Evolutionary conservation across 2,329 filamentous ascomycete genomes (phyloP), one percentile per base, ranked within the genome.

Genomic region (Phialophora macrospora): DNA sequence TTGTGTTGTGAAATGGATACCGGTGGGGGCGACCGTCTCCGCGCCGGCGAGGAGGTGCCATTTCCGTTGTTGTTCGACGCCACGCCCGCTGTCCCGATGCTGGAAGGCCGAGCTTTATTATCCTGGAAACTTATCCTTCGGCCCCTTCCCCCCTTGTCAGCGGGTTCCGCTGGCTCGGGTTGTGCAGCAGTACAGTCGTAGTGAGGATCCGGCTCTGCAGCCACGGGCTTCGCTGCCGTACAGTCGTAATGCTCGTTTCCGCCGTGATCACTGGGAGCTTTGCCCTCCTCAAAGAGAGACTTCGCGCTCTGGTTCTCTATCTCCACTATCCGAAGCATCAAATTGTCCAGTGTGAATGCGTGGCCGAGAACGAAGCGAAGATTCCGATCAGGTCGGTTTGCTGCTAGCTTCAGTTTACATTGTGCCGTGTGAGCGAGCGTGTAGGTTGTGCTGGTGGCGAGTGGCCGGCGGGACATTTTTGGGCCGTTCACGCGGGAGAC

Each of bases 331-430:
- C 70, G 64, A 3, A 71, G 61, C 57, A 70, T 70, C 2, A 71
- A 46, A 38, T 70, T 70, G 52, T 71, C 70, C 2, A 71, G 68
- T 0, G 70, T 70, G 32, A 71, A 71, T 9, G 70, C 70, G 55
- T 71, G 70, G 56, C 68, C 70, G 4, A 71, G 66, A 12, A 71
- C 61, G 44, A 71, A 70, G 22, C 70, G 66, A n/a, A 71, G 38
- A 56, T 71, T 64, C 20, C 70, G 55, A 51, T 71, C 70, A 20
- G 66, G 64, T 24, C 70, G 66, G 46, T 70, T 70, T 1, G 70
- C 70, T 8, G 70, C 65, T 30, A 69, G 55, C 52, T 69, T 64
- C 6, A 71, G 60, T 56, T 71, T 71, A 46, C 70, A 71, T 59
- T 69, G 66, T 22, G 66, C 70, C 1, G 70, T 70, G 55, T 71